Conservation (phyloP, 305 asterid genomes). For the Fraxinus xanthoxyloides region DNA sequence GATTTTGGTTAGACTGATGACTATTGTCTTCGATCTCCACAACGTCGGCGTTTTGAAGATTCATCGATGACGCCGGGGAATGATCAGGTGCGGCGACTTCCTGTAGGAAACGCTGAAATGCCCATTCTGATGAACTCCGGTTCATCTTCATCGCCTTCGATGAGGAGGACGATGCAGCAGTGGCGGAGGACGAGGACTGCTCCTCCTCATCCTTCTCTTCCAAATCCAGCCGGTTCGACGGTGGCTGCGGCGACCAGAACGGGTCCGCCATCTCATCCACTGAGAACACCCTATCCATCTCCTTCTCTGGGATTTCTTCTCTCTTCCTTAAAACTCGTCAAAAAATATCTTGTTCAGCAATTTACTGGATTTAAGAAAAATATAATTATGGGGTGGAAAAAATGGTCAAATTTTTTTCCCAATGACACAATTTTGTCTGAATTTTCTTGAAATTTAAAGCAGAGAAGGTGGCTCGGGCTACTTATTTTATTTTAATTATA, state of each 20-base stretch:
- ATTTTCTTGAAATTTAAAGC: not conserved
- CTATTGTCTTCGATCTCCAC: conserved; percentile 42
- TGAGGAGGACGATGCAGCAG: conserved; percentile 23
- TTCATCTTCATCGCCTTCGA: conserved; percentile 62
- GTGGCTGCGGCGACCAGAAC: conserved; percentile 56
- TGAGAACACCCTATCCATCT: conserved; percentile 67
- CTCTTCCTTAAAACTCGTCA: conserved; percentile 7
- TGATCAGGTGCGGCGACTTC: conserved; percentile 53
- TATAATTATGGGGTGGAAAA: not conserved
- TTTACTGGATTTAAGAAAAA: not conserved
- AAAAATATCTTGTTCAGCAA: not conserved
- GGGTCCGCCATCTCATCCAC: conserved; percentile 57
- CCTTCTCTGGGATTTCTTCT: conserved; percentile 3
- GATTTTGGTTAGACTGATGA: not conserved
- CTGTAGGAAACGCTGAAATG: conserved; percentile 73
- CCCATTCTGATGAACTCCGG: conserved; percentile 94
- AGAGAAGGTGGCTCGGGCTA: not conserved
- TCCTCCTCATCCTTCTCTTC: conserved; percentile 28
- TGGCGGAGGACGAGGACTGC: conserved; percentile 40
- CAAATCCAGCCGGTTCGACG: conserved; percentile 30
- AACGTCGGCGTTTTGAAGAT: conserved; percentile 32
- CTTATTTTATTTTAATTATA: too few relatives aligned
- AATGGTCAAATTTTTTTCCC: not conserved
- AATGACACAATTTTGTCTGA: not conserved
- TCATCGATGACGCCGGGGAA: conserved; percentile 20